phyloP scores from a whole-genome alignment of 1,284 basidiomycete species.

The Melampsora allii-populina region DNA sequence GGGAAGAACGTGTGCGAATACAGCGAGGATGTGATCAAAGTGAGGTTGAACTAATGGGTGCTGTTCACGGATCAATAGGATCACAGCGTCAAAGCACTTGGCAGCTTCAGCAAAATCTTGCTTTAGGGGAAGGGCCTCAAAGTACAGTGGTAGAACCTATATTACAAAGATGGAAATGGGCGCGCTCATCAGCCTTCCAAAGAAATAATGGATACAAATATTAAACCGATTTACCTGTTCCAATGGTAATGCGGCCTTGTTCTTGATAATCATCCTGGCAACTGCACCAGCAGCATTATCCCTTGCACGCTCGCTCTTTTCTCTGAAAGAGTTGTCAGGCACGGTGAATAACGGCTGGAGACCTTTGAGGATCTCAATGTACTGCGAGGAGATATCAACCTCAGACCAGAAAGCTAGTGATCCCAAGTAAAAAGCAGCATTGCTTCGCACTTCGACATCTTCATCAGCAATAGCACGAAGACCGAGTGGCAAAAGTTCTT shows the following conservation, averaged over 20 bases:
- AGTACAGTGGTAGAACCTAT: constrained; percentile 74
- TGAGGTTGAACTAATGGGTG: constrained; percentile 65
- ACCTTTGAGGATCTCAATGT: constrained; percentile 70
- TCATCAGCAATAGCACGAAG: constrained; percentile 76
- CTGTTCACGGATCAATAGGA: constrained; percentile 77
- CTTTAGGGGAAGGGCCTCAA: constrained; percentile 77
- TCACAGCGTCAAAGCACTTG: constrained; percentile 74
- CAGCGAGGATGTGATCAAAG: constrained; percentile 74
- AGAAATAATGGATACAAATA: background rate
- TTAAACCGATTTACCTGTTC: constrained; percentile 59
- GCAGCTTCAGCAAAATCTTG: constrained; percentile 81
- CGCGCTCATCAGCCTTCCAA: background rate
- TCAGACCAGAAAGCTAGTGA: constrained; percentile 85
- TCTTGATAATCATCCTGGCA: constrained; percentile 79
- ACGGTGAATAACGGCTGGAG: constrained; percentile 80
- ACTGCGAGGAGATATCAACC: constrained; percentile 78
- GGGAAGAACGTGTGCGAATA: constrained; percentile 77
- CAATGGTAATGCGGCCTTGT: constrained; percentile 75
- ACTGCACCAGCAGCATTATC: constrained; percentile 97
- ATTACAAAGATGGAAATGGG: background rate
- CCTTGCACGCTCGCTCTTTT: constrained; percentile 70
- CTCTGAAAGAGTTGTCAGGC: constrained; percentile 61
- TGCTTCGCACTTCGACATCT: constrained; percentile 89
- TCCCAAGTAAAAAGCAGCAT: constrained; percentile 91
- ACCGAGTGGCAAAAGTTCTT: constrained; percentile 73